Conservation (phyloP, 805 yeast species). For the Dipodascus geniculatus region DNA sequence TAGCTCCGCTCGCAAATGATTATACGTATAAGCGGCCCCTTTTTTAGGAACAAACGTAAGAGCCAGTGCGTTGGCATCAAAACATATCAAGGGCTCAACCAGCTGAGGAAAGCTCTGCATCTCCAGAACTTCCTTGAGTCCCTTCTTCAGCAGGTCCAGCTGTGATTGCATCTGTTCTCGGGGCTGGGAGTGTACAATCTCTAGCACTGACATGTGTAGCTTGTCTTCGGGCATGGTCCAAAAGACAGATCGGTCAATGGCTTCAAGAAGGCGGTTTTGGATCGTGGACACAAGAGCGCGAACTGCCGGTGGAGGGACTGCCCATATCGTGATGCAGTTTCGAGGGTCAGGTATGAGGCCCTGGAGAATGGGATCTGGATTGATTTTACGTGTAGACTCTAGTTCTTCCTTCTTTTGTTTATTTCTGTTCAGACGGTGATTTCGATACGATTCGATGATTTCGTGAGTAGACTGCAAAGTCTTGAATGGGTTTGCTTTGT, state of each 20-base stretch:
- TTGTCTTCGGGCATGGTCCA: constrained; percentile 8
- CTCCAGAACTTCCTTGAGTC: background rate
- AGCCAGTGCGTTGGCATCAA: constrained; percentile 7
- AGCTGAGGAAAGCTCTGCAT: background rate
- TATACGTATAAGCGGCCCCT: background rate
- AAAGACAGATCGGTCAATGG: background rate
- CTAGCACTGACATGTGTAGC: constrained; percentile 7
- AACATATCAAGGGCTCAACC: constrained; percentile 5
- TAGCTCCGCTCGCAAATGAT: background rate
- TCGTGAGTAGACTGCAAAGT: background rate
- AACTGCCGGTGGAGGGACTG: background rate
- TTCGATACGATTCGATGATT: background rate
- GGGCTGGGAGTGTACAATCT: constrained; percentile 6
- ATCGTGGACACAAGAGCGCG: background rate
- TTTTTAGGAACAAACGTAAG: constrained; percentile 4
- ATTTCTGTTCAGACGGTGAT: background rate
- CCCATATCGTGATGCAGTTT: constrained; percentile 1
- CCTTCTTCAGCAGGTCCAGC: constrained; percentile 1
- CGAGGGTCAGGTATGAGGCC: background rate
- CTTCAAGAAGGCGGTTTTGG: background rate
- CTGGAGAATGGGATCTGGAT: constrained; percentile 2
- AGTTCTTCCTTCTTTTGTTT: background rate
- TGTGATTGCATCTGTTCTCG: background rate
- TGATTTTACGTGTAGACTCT: background rate
- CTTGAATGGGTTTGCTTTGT: background rate